Conservation (phyloP, 2,329 filamentous ascomycete species). For the Trichoderma asperellum region DNA sequence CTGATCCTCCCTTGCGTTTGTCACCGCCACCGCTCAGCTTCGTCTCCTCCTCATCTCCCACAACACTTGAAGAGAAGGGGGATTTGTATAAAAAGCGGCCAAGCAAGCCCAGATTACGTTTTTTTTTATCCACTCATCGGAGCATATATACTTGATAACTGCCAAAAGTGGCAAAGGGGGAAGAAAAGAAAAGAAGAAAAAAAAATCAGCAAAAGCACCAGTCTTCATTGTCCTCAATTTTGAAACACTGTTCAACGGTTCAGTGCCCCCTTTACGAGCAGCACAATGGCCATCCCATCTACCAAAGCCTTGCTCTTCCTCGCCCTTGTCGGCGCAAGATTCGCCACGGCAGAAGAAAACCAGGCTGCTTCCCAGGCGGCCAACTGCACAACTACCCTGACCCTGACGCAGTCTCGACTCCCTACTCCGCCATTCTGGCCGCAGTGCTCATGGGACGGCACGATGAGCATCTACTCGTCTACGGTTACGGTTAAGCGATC, state of each 20-base stretch:
- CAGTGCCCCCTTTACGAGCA: background rate
- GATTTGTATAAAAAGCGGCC: background rate
- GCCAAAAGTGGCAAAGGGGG: background rate
- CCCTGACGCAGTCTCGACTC: constrained; percentile 33
- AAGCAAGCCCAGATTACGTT: background rate
- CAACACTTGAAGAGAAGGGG: background rate
- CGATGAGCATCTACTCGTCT: constrained; percentile 36
- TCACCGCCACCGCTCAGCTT: background rate
- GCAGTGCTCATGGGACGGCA: constrained; percentile 34
- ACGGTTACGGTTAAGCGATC: constrained; percentile 34
- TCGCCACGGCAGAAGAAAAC: background rate
- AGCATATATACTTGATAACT: background rate
- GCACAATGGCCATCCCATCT: background rate
- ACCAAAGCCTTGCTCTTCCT: background rate
- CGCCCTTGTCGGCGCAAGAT: background rate
- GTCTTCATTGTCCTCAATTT: background rate
- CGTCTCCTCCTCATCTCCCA: background rate
- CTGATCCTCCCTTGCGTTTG: background rate
- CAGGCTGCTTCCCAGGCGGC: background rate
- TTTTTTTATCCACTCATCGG: background rate
- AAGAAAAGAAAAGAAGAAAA: background rate
- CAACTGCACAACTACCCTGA: constrained; percentile 36
- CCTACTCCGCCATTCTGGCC: constrained; percentile 40
- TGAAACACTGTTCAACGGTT: background rate
- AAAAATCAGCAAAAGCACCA: too few relatives aligned